These are phyloP conservation scores for Monilinia fructigena DNA, from an alignment of 2,329 filamentous ascomycete genomes.

Conservation along the genomic window DNA sequence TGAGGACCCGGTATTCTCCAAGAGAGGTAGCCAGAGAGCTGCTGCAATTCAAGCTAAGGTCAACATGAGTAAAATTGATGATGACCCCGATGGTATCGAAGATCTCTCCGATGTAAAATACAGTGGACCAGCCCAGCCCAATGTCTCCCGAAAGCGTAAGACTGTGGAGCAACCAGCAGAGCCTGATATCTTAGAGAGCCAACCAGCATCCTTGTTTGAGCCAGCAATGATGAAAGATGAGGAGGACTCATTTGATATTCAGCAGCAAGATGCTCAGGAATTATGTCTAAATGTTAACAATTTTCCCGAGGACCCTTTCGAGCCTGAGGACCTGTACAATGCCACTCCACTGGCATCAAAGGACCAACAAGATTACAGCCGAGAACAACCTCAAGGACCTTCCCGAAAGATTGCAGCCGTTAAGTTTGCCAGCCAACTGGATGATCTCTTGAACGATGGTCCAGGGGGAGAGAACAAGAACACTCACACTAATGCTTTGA, in stretches of 20 bases:
- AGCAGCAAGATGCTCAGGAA: slow-evolving; percentile 16
- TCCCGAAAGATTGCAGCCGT: background rate
- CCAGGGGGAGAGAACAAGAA: background rate
- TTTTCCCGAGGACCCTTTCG: background rate
- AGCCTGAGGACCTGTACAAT: slow-evolving; percentile 16
- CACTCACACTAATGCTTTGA: background rate
- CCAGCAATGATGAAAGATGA: background rate
- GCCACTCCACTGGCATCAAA: slow-evolving; percentile 14
- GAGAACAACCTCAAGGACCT: background rate
- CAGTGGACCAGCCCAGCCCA: slow-evolving; percentile 8
- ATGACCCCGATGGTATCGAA: slow-evolving; percentile 6
- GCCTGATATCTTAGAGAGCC: background rate
- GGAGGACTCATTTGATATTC: slow-evolving; percentile 3
- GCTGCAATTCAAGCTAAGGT: slow-evolving; percentile 17
- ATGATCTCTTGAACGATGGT: slow-evolving; percentile 10
- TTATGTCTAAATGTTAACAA: background rate
- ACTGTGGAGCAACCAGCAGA: background rate
- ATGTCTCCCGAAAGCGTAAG: slow-evolving; percentile 24
- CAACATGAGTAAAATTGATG: slow-evolving; percentile 13
- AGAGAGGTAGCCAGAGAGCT: slow-evolving; percentile 14
- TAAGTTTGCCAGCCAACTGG: slow-evolving; percentile 4
- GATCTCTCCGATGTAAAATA: background rate
- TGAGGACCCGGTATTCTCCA: background rate
- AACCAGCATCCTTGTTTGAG: background rate
- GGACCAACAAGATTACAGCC: background rate